Conservation (phyloP, 345 rosid genomes). For the Pistacia atlantica region DNA sequence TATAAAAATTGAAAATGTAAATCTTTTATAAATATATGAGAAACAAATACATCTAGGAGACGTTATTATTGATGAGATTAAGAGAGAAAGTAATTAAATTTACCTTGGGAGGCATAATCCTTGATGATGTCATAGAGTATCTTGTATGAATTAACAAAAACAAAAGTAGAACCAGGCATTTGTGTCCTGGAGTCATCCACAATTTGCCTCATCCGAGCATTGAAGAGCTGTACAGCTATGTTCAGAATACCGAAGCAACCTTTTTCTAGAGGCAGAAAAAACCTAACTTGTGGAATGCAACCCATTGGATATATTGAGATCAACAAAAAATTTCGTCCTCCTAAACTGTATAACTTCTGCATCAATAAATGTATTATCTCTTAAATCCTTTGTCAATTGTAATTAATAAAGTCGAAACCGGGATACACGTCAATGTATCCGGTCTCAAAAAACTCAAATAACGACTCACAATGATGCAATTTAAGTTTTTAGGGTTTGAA, state of each 20-base stretch:
- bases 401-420: too few relatives aligned
- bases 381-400: too few relatives aligned
- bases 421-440: too few relatives aligned
- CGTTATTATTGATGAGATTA: too few relatives aligned
- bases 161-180: conserved; percentile 37
- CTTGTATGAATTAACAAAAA: conserved; percentile 51
- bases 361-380: not conserved
- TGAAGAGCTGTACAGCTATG: conserved; percentile 55
- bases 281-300: conserved; percentile 41
- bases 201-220: conserved; percentile 27
- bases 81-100: not conserved
- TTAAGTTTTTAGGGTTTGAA: too few relatives aligned
- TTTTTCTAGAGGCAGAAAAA: not conserved
- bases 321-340: conserved; percentile 60
- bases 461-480: too few relatives aligned
- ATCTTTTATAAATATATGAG: too few relatives aligned
- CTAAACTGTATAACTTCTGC: conserved; percentile 53
- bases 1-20: not conserved
- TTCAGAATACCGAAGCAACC: conserved; percentile 38
- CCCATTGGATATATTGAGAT: conserved; percentile 55
- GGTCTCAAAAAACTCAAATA: too few relatives aligned
- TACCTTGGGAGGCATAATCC: conserved; percentile 40
- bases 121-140: conserved; percentile 44
- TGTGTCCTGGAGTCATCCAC: conserved; percentile 20
- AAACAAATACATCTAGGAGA: too few relatives aligned